Conservation (phyloP, 139 green algal genomes). For the Chlorella sp. region DNA sequence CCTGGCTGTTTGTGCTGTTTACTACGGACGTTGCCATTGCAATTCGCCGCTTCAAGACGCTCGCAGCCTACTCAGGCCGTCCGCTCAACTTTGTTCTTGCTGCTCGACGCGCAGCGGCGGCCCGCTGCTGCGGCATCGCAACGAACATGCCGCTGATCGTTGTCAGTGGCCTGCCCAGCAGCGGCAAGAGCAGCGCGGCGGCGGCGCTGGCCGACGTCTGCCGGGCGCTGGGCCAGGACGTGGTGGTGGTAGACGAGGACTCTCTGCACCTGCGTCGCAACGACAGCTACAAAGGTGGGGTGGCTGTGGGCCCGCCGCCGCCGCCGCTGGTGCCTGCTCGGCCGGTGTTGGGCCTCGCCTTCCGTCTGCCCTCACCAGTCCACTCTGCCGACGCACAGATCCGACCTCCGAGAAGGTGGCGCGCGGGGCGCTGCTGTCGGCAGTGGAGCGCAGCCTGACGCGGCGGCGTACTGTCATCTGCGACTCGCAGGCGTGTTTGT, state of each 20-base stretch:
- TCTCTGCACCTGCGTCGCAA: constrained; percentile 76
- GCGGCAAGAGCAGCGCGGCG: constrained; percentile 81
- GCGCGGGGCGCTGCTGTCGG: constrained; percentile 74
- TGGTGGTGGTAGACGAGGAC: constrained; percentile 81
- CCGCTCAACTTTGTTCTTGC: no score
- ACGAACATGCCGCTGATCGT: constrained; percentile 82
- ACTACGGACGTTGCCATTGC: no score
- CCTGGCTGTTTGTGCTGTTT: no score
- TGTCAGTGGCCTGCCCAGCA: constrained; percentile 84
- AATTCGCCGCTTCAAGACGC: no score
- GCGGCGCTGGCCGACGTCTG: constrained; percentile 58
- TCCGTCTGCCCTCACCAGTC: no score
- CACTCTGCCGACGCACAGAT: constrained; percentile 54
- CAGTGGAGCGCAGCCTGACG: constrained; percentile 67
- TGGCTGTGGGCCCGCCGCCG: no score
- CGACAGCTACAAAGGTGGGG: constrained; percentile 77
- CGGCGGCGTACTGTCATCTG: constrained; percentile 76
- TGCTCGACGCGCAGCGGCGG: no score
- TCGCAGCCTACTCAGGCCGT: no score
- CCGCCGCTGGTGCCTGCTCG: background rate
- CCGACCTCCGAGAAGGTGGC: constrained; percentile 85
- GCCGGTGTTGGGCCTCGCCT: no score
- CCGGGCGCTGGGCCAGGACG: constrained; percentile 31
- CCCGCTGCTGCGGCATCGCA: no score
- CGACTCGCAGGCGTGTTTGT: constrained; percentile 69